Percentiles rank a stretch among this genome's conserved stretches.
phyloP scores from a whole-genome alignment of 1,284 basidiomycete species.

The Meira miltonrushii region DNA sequence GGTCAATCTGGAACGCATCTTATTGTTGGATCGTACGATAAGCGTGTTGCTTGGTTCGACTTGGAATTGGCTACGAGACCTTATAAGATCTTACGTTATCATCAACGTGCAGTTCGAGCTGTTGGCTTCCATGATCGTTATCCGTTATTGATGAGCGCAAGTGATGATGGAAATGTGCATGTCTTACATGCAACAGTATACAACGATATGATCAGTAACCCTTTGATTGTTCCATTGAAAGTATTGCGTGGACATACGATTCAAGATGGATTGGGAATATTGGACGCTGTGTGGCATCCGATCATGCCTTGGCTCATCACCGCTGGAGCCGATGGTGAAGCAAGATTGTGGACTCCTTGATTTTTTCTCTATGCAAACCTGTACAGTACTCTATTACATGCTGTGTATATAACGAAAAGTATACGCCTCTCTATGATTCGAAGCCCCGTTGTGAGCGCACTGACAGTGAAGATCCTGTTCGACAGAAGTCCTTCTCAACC shows the following conservation, averaged over 20 bases:
- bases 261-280: conserved; percentile 78
- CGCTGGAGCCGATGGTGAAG: conserved; percentile 85
- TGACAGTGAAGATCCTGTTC: too few relatives aligned
- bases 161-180: conserved; percentile 94
- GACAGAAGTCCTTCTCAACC: too few relatives aligned
- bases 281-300: conserved; percentile 82
- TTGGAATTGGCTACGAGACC: conserved; percentile 90
- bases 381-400: too few relatives aligned
- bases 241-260: conserved; percentile 84
- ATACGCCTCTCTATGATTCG: too few relatives aligned
- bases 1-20: conserved; percentile 79
- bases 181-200: conserved; percentile 94
- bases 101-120: conserved; percentile 82
- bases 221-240: conserved; percentile 93
- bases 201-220: conserved; percentile 74
- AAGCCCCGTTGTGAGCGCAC: too few relatives aligned
- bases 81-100: conserved; percentile 94
- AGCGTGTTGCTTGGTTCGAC: conserved; percentile 98
- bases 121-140: conserved; percentile 75
- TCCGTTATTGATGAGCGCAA: conserved; percentile 90
- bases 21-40: conserved; percentile 94
- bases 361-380: neutral
- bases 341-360: conserved; percentile 67
- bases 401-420: too few relatives aligned
- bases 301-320: conserved; percentile 89